These are phyloP conservation scores for Hortiboletus rubellus DNA, from an alignment of 1,284 basidiomycete genomes.

Conservation along the genomic window DNA sequence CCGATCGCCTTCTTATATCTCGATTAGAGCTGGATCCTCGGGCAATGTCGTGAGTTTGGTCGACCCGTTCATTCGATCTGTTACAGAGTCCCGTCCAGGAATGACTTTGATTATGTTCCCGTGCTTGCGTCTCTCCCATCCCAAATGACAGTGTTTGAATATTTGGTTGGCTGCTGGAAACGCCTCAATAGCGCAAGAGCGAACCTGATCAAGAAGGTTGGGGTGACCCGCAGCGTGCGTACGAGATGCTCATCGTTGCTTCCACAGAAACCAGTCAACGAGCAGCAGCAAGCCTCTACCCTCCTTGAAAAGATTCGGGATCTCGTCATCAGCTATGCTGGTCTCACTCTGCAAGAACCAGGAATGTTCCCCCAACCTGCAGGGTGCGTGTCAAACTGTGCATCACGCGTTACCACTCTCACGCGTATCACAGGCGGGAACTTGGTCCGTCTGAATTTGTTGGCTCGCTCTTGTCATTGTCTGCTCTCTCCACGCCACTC, in stretches of 20 bases:
- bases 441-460: constrained; percentile 80
- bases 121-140: constrained; percentile 79
- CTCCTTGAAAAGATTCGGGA: constrained; percentile 74
- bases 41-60: constrained; percentile 64
- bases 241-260: background rate
- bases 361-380: constrained; percentile 91
- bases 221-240: background rate
- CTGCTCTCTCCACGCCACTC: constrained; percentile 59
- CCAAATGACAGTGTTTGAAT: constrained; percentile 86
- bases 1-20: constrained; percentile 84
- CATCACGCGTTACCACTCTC: background rate
- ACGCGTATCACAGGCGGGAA: constrained; percentile 48
- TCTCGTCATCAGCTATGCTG: constrained; percentile 87
- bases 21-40: constrained; percentile 82
- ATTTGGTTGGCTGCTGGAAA: constrained; percentile 91
- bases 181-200: constrained; percentile 63
- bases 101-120: constrained; percentile 79
- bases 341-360: constrained; percentile 88
- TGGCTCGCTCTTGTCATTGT: constrained; percentile 70
- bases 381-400: constrained; percentile 50
- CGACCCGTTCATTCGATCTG: background rate
- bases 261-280: constrained; percentile 54
- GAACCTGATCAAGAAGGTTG: constrained; percentile 62
- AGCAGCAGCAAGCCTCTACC: constrained; percentile 59
- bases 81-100: constrained; percentile 42